These are phyloP conservation scores for Pestalotiopsis sp. DNA, from an alignment of 2,329 filamentous ascomycete genomes.

Conservation along the genomic window DNA sequence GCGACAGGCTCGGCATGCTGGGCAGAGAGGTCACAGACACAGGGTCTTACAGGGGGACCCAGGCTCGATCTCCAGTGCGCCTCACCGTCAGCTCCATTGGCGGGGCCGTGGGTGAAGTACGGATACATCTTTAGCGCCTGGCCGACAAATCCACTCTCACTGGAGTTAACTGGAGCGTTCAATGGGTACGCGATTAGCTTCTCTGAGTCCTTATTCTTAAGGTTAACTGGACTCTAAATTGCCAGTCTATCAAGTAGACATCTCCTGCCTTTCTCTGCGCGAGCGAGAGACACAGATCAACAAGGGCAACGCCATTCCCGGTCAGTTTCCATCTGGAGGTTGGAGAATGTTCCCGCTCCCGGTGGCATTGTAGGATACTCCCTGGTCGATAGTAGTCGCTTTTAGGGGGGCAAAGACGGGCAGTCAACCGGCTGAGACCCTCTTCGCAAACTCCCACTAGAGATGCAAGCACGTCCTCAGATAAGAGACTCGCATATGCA, in stretches of 20 bases:
- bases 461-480: background rate
- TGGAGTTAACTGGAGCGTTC: background rate
- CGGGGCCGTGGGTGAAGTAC: background rate
- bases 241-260: background rate
- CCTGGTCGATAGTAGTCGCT: background rate
- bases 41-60: background rate
- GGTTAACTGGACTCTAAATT: slow-evolving; percentile 2
- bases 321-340: background rate
- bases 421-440: background rate
- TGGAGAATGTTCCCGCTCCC: background rate
- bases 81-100: background rate
- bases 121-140: background rate
- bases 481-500: slow-evolving; percentile 8
- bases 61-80: background rate
- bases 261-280: background rate
- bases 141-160: background rate
- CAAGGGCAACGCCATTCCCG: background rate
- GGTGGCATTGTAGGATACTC: background rate
- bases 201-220: slow-evolving; percentile 3
- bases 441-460: slow-evolving; percentile 4
- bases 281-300: background rate
- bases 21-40: background rate
- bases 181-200: too few species aligned
- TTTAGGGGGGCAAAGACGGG: background rate
- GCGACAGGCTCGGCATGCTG: background rate